Conservation (phyloP, 176 grass and related monocot species). For the Zizania latifolia region DNA sequence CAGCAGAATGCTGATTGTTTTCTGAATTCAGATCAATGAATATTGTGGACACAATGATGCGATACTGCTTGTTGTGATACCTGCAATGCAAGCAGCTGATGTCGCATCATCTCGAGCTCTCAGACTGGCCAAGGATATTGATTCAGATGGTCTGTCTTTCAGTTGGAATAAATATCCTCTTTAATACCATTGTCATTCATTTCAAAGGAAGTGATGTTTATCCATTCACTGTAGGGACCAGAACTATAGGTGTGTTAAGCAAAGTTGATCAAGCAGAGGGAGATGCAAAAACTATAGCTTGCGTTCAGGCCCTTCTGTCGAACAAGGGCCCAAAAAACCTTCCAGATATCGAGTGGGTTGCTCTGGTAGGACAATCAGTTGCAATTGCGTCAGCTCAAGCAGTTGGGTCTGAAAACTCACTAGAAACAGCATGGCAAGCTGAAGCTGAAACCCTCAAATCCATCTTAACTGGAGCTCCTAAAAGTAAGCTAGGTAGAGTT, state of each 20-base stretch:
- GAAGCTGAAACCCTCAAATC: constrained; percentile 73
- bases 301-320: constrained; percentile 63
- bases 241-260: constrained; percentile 90
- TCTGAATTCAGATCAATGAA: constrained; percentile 64
- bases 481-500: constrained; percentile 71
- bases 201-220: constrained; percentile 1
- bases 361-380: constrained; percentile 85
- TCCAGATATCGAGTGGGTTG: constrained; percentile 80
- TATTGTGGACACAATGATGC: constrained; percentile 85
- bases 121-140: constrained; percentile 88
- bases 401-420: constrained; percentile 70
- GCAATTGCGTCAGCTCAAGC: constrained; percentile 69
- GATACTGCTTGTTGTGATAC: constrained; percentile 81
- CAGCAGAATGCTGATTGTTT: constrained; percentile 6
- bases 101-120: constrained; percentile 75
- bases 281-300: constrained; percentile 70
- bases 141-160: constrained; percentile 70
- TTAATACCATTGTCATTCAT: not conserved
- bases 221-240: constrained; percentile 53
- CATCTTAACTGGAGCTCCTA: constrained; percentile 66
- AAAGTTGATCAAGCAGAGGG: constrained; percentile 81
- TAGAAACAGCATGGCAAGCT: constrained; percentile 80
- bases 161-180: not conserved
- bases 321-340: constrained; percentile 74
- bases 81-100: constrained; percentile 83